These are phyloP conservation scores for Nicotiana attenuata DNA, from an alignment of 257 asterid genomes.

Conservation along the genomic window DNA sequence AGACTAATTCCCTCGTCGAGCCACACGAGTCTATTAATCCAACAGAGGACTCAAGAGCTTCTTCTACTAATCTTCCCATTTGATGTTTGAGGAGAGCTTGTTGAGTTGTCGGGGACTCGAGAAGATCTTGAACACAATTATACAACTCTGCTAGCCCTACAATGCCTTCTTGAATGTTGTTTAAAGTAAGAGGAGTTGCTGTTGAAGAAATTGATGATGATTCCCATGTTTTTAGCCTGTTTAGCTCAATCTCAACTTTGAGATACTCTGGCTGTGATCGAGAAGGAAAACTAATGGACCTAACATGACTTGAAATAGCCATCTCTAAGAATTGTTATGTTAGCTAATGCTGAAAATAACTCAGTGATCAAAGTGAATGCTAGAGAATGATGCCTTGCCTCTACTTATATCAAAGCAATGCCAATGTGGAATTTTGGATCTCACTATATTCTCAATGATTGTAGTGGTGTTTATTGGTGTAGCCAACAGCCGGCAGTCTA, in stretches of 20 bases:
- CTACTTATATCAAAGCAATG: not conserved
- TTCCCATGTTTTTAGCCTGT: conserved; percentile 24
- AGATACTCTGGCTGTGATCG: conserved; percentile 33
- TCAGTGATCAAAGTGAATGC: not conserved
- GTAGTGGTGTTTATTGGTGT: conserved; percentile 1
- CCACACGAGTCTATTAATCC: conserved; percentile 43
- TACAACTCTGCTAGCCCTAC: conserved; percentile 37
- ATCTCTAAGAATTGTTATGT: conserved; percentile 15
- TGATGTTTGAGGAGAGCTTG: conserved; percentile 12
- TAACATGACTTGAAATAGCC: conserved; percentile 38
- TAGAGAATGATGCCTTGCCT: not conserved
- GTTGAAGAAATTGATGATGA: not conserved
- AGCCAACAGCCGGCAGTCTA: not conserved
- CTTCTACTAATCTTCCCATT: conserved; percentile 24
- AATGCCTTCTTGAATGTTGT: conserved; percentile 30
- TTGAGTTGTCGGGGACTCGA: conserved; percentile 18
- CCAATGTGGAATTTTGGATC: not conserved
- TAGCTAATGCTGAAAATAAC: not conserved
- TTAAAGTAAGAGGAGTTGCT: conserved; percentile 16
- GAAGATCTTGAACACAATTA: conserved; percentile 30
- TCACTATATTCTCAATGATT: not conserved
- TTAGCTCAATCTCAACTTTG: conserved; percentile 15
- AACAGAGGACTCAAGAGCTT: conserved; percentile 27
- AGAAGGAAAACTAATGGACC: conserved; percentile 58
- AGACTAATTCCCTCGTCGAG: conserved; percentile 30